Percentiles rank a stretch among this genome's conserved stretches.
Conservation (phyloP, 2,329 filamentous ascomycete genomes). For the Endoconidiophora laricicola region DNA sequence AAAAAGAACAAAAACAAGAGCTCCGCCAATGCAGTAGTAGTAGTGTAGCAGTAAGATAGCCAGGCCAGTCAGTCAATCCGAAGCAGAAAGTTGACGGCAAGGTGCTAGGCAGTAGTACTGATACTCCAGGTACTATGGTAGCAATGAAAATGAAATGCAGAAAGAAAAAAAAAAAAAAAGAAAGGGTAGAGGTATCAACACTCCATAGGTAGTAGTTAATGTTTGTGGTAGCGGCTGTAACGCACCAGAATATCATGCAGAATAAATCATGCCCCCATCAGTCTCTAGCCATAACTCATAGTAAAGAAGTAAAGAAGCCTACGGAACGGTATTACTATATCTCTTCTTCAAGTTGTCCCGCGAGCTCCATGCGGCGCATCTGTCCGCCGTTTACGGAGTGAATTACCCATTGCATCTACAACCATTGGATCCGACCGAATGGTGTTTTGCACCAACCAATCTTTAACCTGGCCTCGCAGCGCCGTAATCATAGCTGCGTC, state of each 20-base stretch:
- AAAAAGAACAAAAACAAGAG: background rate
- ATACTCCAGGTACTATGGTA: background rate
- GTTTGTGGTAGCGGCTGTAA: too few relatives aligned
- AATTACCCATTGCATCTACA: slow-evolving; percentile 55
- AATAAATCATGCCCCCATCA: too few relatives aligned
- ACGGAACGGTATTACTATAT: too few relatives aligned
- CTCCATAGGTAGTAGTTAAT: too few relatives aligned
- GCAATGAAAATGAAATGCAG: background rate
- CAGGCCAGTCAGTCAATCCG: background rate
- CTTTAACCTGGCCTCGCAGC: slow-evolving; percentile 52
- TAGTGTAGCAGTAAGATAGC: background rate
- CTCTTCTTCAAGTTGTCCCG: slow-evolving; percentile 18
- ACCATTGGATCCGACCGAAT: slow-evolving; percentile 69
- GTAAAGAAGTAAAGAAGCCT: background rate
- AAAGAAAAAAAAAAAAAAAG: background rate
- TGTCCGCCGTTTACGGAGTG: slow-evolving; percentile 43
- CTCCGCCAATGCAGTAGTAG: background rate
- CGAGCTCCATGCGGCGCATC: slow-evolving; percentile 46
- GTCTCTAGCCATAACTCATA: too few relatives aligned
- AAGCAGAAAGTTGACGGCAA: background rate
- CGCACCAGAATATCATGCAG: background rate
- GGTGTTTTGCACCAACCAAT: slow-evolving; percentile 78
- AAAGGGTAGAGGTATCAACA: background rate
- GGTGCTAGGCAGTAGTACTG: background rate
- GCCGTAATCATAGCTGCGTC: slow-evolving; percentile 42